Evolutionary conservation across 1,284 basidiomycete genomes (phyloP).

Genomic region (Ganoderma meredithae): DNA sequence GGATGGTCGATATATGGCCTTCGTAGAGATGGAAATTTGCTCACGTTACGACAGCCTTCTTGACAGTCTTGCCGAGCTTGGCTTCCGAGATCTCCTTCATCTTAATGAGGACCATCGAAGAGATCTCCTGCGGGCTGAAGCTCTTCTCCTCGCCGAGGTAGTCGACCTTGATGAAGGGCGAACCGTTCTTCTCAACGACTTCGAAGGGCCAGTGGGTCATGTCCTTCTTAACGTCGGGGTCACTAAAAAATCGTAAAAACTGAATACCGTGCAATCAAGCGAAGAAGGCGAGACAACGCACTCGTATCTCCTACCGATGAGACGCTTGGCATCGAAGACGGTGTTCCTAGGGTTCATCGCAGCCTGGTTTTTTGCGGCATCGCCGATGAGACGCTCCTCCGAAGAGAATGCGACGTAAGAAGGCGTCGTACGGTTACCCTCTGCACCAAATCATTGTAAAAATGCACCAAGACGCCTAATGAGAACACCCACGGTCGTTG

Average conservation of each 20-base stretch:
- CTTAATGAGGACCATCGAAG: constrained; percentile 97
- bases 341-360: constrained; percentile 98
- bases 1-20: neutral
- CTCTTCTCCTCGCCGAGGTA: constrained; percentile 94
- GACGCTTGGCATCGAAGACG: constrained; percentile 96
- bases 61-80: constrained; percentile 94
- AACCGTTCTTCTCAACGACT: constrained; percentile 92
- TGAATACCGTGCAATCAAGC: constrained; percentile 23
- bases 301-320: constrained; percentile 97
- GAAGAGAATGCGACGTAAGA: constrained; percentile 99
- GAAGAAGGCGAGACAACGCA: constrained; percentile 45
- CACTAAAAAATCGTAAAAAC: constrained; percentile 50
- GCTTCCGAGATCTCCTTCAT: constrained; percentile 99
- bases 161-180: constrained; percentile 95
- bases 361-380: constrained; percentile 98
- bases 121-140: constrained; percentile 98
- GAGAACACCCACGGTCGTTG: constrained; percentile 82
- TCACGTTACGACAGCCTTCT: constrained; percentile 94
- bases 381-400: constrained; percentile 98
- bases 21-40: constrained; percentile 36
- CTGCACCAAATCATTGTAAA: constrained; percentile 49
- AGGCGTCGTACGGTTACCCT: constrained; percentile 99
- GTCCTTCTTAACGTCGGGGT: constrained; percentile 90
- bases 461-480: constrained; percentile 15
- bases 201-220: constrained; percentile 96